These are phyloP conservation scores for Tricholoma saponaceum DNA, from an alignment of 768 basidiomycete genomes.

Conservation along the genomic window DNA sequence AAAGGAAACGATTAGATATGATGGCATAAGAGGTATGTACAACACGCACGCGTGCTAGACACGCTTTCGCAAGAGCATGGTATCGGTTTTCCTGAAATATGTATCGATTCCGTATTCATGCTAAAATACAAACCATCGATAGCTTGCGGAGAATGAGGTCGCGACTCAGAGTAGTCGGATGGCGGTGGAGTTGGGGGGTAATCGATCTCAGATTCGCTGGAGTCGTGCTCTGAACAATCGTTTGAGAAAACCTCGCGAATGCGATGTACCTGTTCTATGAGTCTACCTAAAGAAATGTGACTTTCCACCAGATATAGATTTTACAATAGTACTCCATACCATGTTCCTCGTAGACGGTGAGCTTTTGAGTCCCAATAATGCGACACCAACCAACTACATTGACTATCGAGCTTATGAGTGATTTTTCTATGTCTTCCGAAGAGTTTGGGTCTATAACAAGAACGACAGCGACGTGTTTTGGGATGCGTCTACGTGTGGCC, in stretches of 20 bases:
- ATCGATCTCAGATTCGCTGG: conserved; percentile 45
- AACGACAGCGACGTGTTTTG: conserved; percentile 63
- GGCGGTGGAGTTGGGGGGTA: conserved; percentile 77
- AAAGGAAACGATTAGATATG: background rate
- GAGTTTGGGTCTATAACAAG: conserved; percentile 44
- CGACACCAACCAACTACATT: conserved; percentile 60
- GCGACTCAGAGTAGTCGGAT: conserved; percentile 67
- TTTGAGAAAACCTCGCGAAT: conserved; percentile 30
- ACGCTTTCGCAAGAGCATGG: background rate
- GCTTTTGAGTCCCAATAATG: conserved; percentile 50
- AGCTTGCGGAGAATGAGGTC: conserved; percentile 53
- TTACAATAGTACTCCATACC: conserved; percentile 39
- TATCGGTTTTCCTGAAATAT: conserved; percentile 2
- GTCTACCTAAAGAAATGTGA: conserved; percentile 28
- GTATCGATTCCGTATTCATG: conserved; percentile 19
- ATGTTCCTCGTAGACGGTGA: conserved; percentile 70
- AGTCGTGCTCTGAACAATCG: conserved; percentile 14
- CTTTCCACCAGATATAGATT: background rate
- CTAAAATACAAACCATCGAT: conserved; percentile 12
- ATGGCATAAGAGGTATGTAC: background rate
- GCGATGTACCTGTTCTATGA: conserved; percentile 34
- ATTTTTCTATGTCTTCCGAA: conserved; percentile 34
- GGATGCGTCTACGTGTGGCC: conserved; percentile 52
- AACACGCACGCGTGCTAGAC: background rate
- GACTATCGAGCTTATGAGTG: conserved; percentile 50